These are phyloP conservation scores for Picea sitchensis DNA, from an alignment of 75 land plant species.

Conservation along the genomic window DNA sequence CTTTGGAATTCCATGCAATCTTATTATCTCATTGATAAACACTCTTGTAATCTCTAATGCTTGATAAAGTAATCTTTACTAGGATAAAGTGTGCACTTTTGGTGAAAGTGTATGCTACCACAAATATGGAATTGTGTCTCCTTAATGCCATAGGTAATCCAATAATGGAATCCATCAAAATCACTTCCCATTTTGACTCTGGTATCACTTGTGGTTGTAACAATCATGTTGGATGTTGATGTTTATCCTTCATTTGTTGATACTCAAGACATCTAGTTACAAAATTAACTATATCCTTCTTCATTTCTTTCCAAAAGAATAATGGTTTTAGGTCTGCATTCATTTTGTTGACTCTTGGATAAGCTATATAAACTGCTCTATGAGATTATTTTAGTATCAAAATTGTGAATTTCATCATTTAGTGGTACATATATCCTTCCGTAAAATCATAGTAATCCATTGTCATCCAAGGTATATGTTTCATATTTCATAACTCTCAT, in stretches of 20 bases:
- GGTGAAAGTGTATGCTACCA: too few relatives aligned
- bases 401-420: not conserved
- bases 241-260: not conserved
- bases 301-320: not conserved
- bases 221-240: not conserved
- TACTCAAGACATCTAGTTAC: not conserved
- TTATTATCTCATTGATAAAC: too few relatives aligned
- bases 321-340: not conserved
- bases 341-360: not conserved
- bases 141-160: too few relatives aligned
- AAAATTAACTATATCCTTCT: not conserved
- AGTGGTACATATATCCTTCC: not conserved
- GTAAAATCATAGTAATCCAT: not conserved
- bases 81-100: too few relatives aligned
- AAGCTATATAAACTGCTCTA: not conserved
- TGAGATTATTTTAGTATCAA: not conserved
- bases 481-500: not conserved
- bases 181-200: not conserved
- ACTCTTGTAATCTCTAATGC: too few relatives aligned
- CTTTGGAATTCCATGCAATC: too few relatives aligned
- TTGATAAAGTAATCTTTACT: too few relatives aligned
- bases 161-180: not conserved
- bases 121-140: too few relatives aligned
- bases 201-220: not conserved
- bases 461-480: not conserved